phyloP scores from a whole-genome alignment of 306 rosid species.

The Parietaria judaica region DNA sequence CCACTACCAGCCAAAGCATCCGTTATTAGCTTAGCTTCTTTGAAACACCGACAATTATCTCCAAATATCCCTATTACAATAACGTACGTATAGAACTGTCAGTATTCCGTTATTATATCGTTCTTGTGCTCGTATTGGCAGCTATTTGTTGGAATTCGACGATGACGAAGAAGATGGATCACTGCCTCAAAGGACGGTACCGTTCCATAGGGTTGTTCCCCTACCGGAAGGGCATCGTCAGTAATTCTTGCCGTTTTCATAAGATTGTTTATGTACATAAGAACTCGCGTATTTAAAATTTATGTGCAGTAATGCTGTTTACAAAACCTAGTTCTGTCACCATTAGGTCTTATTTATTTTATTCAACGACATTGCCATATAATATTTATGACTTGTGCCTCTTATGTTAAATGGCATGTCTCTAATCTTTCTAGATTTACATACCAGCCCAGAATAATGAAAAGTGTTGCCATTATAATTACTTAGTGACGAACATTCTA shows the following conservation, averaged over 20 bases:
- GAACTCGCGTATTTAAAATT: not conserved
- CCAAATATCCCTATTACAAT: not conserved
- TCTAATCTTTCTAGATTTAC: no score
- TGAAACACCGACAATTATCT: no score
- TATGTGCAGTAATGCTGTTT: not conserved
- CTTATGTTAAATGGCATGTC: no score
- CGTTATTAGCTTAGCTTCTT: no score
- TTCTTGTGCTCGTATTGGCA: constrained; percentile 36
- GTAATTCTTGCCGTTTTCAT: constrained; percentile 32
- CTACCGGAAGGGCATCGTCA: constrained; percentile 96
- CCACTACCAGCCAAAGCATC: no score
- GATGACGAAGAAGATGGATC: constrained; percentile 99
- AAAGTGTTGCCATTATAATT: no score
- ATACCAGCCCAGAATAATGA: no score
- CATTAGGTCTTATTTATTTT: no score
- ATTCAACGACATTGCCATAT: no score
- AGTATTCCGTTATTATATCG: not conserved
- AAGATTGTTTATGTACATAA: constrained; percentile 31
- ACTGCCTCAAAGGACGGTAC: constrained; percentile 81
- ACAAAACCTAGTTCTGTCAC: constrained; percentile 4
- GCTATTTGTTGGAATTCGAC: constrained; percentile 85
- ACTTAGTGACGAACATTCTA: no score
- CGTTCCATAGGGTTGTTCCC: constrained; percentile 85
- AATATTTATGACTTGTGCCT: no score
- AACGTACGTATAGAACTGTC: not conserved